Base-by-base conservation (phyloP, 805 yeast genomes). In the Hanseniaspora hatyaiensis region DNA sequence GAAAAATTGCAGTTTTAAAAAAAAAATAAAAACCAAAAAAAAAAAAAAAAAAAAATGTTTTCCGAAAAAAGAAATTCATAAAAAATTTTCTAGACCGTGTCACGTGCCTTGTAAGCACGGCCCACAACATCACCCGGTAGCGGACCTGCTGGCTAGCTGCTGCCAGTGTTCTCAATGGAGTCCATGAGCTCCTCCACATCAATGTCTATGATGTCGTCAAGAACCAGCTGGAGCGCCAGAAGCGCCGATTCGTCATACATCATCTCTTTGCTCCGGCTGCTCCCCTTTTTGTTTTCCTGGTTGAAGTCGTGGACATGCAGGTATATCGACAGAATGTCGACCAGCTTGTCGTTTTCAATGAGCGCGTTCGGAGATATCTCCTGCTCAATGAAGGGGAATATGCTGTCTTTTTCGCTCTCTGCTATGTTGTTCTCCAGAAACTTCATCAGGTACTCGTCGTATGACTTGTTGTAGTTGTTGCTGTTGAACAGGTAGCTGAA, bases 21-120 rank as follows among this genome's bases (percentile, higher is more conserved):
- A n/a, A n/a, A n/a, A n/a, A n/a, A n/a, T n/a, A n/a, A n/a, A n/a
- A n/a, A n/a, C n/a, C n/a, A n/a, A 23, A 16, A 31, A 26, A 40
- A 36, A 23, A 19, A 43, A 31, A 37, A 39, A 42, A 49, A 44
- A 40, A 29, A 31, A 38, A n/a, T n/a, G n/a, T n/a, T n/a, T n/a
- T n/a, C n/a, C n/a, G n/a, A n/a, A n/a, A n/a, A n/a, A n/a, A 41
- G 28, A 34, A 50, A 51, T 49, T 52, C 50, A 44, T 52, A 49
- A 33, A 34, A 28, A 28, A 33, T 13, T 26, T 20, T n/a, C n/a
- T n/a, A n/a, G n/a, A n/a, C n/a, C n/a, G n/a, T n/a, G n/a, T n/a
- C n/a, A n/a, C n/a, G n/a, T n/a, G n/a, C n/a, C n/a, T n/a, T n/a
- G n/a, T n/a, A n/a, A n/a, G n/a, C n/a, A n/a, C n/a, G n/a, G n/a